phyloP scores from a whole-genome alignment of 257 asterid genomes.

The Salvia splendens region DNA sequence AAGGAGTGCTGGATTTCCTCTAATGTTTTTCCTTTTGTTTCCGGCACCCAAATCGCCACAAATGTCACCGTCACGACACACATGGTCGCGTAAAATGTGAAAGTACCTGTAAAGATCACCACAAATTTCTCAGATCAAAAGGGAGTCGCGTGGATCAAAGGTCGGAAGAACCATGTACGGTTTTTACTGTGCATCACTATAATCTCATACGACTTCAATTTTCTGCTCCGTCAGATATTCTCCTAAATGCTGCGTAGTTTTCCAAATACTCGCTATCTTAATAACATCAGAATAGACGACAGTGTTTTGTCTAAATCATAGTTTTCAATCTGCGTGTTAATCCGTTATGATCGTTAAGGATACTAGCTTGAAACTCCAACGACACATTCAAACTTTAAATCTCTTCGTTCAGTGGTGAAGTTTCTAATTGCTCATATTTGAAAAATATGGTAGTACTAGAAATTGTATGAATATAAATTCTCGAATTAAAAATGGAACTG shows the following conservation, averaged over 20 bases:
- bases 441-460: background rate
- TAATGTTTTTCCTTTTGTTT: conserved; percentile 79
- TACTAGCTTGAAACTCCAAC: background rate
- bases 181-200: background rate
- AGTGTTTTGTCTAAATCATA: background rate
- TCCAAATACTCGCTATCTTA: background rate
- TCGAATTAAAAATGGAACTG: background rate
- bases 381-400: background rate
- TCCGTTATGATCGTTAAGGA: background rate
- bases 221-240: background rate
- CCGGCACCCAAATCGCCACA: conserved; percentile 71
- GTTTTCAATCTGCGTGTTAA: background rate
- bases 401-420: background rate
- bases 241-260: background rate
- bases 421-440: background rate
- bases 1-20: conserved; percentile 69
- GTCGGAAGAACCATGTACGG: too few species aligned
- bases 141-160: background rate
- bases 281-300: background rate
- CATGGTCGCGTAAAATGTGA: conserved; percentile 44
- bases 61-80: conserved; percentile 51
- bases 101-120: conserved; percentile 43
- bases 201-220: background rate
- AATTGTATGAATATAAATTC: conserved; percentile 2
- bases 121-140: background rate